Evolutionary conservation across 106 monocot genomes (phyloP), one percentile per base, ranked within the genome.

Genomic region (Allium fistulosum): DNA sequence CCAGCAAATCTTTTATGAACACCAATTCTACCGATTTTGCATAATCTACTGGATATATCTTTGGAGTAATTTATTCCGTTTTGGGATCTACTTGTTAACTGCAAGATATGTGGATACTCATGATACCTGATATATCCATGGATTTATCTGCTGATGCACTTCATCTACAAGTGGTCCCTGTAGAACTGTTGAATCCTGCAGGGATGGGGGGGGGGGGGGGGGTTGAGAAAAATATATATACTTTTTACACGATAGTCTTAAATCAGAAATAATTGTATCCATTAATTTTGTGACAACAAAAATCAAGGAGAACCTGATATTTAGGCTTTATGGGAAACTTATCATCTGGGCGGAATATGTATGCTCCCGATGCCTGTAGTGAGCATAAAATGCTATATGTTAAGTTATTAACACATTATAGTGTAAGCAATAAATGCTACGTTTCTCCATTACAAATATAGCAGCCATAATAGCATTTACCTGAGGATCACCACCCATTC

Each of bases 51-150:
- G 37, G 37, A 37, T 37, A 37, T 37, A 37, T 37, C 37, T 37
- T 37, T 1, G 37, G 37, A 2, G 37, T 37, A 37, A 37, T 37
- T 37, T 37, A 37, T 37, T 37, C 37, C 1, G 37, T 37, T 37
- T 37, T 37, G 37, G 5, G 37, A 37, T 37, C 37, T 37, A 37
- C 5, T 5, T 37, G 37, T 37, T 37, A 5, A 37, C 1, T 5
- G 37, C 37, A 37, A 37, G 5, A 37, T 37, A 37, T 5, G 37
- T 37, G 37, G 37, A 37, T 37, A 37, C 37, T 37, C 37, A 37
- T 37, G 37, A 37, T 16, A 99, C 97, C 97, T 99, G 97, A 81
- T 89, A 87, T 71, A 99, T 93, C 97, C 97, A 99, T 73, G 92
- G 79, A 79, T 80, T 99, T 56, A 99, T 83, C 71, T 81, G 80